Percentiles rank a stretch among this genome's conserved stretches.
Conservation (phyloP, 345 rosid genomes). For the Boechera retrofracta region DNA sequence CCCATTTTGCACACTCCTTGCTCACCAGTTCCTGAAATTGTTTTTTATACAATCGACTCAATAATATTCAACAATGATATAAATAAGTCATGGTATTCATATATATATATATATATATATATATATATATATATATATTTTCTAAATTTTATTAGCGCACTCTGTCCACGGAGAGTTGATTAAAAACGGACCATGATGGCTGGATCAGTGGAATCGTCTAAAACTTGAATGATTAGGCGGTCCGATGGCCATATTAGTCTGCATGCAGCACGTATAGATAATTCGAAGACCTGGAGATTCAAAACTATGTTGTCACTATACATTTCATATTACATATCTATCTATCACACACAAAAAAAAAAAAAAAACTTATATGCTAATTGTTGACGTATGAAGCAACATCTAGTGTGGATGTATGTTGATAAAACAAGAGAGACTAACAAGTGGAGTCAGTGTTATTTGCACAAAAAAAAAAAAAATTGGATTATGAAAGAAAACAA, state of each 20-base stretch:
- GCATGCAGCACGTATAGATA: slow-evolving; percentile 66
- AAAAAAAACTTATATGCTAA: neutral
- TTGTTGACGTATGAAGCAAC: neutral
- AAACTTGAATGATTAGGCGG: slow-evolving; percentile 58
- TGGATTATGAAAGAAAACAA: too few relatives aligned
- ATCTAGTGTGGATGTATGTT: neutral
- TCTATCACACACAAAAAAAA: too few relatives aligned
- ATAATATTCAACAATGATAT: neutral
- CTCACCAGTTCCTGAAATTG: slow-evolving; percentile 31
- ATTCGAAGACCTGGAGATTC: slow-evolving; percentile 52
- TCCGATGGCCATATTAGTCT: slow-evolving; percentile 61
- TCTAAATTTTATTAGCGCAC: neutral
- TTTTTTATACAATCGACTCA: neutral
- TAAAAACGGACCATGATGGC: slow-evolving; percentile 50
- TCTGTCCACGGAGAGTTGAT: neutral
- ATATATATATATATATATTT: neutral
- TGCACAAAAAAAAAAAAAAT: too few relatives aligned
- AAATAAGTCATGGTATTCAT: neutral
- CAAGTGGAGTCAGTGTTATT: too few relatives aligned
- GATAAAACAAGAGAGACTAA: too few relatives aligned
- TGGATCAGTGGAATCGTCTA: slow-evolving; percentile 67
- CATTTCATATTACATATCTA: neutral
- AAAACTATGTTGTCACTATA: neutral
- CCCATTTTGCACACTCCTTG: slow-evolving; percentile 42
- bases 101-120: neutral